Base-by-base conservation (phyloP, 164 flowering plant genomes). In the Tinospora cordifolia region DNA sequence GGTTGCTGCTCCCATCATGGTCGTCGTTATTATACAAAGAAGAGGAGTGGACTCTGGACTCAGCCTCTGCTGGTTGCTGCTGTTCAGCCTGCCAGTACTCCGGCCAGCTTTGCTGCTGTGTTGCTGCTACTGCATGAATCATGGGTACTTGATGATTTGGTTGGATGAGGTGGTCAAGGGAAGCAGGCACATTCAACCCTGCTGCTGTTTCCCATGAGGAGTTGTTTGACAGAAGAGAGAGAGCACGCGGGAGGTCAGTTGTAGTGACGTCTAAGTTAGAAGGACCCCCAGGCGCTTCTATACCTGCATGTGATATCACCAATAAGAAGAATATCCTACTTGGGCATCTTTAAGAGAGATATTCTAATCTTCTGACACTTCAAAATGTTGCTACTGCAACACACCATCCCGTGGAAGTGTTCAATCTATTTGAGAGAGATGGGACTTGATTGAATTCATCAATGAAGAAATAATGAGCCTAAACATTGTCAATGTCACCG, bases 181-280 rank as follows among this genome's bases (percentile, higher is more conserved):
- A 65, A 59, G 68, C 30, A 8, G 81, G 75, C 68, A 71, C 79
- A 36, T 81, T 79, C 17, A 83, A 75, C 30, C 77, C 78, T 65
- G 86, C 74, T 30, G 36, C 36, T 30, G 36, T 30, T 71, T 79
- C 85, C 89, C 36, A 30, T 30, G 36, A 83, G 2, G 91, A 74
- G 73, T 73, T 76, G 8, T 74, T 85, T 91, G 97, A 91, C 97
- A 91, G 97, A 91, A 91, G 97, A 91, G 97, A 91, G 97, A 87
- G 93, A 91, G 97, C 97, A 88, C 88, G 84, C 47, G 76, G 82
- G 75, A 81, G 64, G 66, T 83, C 89, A 41, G 79, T 83, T n/a
- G 88, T 69, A 59, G 84, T 30, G 36, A 30, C 76, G 63, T 79
- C 83, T 77, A 79, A 21, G 79, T 77, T 76, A 57, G 83, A 72